Percentiles rank a stretch among this genome's conserved stretches.
Conservation (phyloP, 257 asterid species). For the Salvia rosmarinus region DNA sequence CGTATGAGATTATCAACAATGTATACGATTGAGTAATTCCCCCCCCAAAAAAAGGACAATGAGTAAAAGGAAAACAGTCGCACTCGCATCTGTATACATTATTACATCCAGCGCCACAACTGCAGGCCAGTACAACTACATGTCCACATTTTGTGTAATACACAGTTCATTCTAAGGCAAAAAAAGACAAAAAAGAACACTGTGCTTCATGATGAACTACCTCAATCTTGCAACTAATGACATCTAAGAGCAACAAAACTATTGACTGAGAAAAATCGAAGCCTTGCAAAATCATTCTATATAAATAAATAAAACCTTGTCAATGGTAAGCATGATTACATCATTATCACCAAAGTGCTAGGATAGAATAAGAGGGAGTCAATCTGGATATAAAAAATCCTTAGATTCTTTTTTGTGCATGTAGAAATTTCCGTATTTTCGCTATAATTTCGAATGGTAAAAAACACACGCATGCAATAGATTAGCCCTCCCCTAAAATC, state of each 20-base stretch:
- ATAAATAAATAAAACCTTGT: no score
- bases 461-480: not conserved
- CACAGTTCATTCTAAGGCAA: no score
- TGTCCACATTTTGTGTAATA: not conserved
- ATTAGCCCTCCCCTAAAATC: conserved; percentile 18
- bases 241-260: conserved; percentile 12
- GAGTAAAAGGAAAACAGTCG: not conserved
- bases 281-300: no score
- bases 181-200: not conserved
- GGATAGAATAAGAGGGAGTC: conserved; percentile 6
- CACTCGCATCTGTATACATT: not conserved
- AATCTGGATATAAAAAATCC: no score
- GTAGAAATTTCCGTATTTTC: not conserved
- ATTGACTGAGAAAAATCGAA: no score
- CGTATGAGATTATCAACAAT: no score
- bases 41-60: no score
- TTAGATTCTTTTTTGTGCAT: no score
- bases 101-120: not conserved
- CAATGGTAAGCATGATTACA: no score
- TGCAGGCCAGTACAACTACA: conserved; percentile 1
- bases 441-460: conserved; percentile 5
- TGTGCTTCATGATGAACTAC: conserved; percentile 13
- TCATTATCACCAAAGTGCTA: no score
- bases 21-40: no score
- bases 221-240: conserved; percentile 12